Conservation (phyloP, 1,139 yeast species). For the Entelexis sorbosivorans region DNA sequence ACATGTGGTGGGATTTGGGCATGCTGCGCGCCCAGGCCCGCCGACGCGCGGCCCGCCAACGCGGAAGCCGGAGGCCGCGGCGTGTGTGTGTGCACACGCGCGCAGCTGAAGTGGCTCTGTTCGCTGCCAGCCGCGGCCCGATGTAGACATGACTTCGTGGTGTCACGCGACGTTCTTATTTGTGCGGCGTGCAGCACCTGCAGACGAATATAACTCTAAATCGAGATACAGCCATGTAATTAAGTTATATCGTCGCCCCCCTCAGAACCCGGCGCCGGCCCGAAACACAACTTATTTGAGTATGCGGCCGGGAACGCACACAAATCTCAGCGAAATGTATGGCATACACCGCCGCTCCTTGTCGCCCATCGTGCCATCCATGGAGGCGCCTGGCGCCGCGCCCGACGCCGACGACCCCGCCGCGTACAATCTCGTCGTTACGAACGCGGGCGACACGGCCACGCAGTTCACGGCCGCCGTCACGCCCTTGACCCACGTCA, state of each 20-base stretch:
- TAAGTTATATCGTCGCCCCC: too few species aligned
- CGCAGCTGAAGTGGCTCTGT: too few species aligned
- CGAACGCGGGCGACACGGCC: not conserved
- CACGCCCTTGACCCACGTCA: not conserved
- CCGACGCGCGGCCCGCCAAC: too few species aligned
- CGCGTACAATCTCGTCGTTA: not conserved
- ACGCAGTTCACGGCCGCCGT: not conserved
- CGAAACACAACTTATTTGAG: not conserved
- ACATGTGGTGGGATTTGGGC: not conserved
- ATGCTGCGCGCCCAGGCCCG: not conserved
- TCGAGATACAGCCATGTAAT: not conserved
- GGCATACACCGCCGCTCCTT: not conserved
- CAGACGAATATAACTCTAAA: not conserved
- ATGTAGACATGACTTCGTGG: too few species aligned
- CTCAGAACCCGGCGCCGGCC: not conserved
- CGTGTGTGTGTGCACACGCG: too few species aligned
- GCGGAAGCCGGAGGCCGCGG: too few species aligned
- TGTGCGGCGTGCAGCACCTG: not conserved
- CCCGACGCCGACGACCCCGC: not conserved
- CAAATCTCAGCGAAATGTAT: not conserved
- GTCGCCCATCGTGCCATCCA: not conserved
- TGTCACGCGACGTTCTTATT: not conserved
- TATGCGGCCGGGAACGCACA: too few species aligned
- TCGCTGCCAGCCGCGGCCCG: too few species aligned
- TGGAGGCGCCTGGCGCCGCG: not conserved